Evolutionary conservation across 2,329 filamentous ascomycete species (phyloP).

Genomic region (Neopestalotiopsis sp.): DNA sequence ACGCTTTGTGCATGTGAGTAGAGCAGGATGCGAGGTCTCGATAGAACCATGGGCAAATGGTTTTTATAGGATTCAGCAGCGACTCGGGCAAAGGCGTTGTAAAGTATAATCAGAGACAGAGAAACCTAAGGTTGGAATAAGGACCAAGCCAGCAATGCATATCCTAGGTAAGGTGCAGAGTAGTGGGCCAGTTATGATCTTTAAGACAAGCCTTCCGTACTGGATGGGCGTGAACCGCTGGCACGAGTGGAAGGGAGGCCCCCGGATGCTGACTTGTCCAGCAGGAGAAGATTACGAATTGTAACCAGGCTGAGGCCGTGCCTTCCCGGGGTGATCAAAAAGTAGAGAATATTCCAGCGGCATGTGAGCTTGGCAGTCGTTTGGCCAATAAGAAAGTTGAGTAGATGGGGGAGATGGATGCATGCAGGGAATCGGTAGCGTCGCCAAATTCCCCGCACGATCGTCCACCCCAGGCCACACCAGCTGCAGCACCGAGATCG

Average conservation of each 20-base stretch:
- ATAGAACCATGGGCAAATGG: no score
- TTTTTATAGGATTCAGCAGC: conserved; percentile 23
- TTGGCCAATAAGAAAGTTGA: no score
- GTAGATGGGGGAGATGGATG: no score
- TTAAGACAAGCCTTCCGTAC: conserved; percentile 39
- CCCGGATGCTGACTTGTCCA: conserved; percentile 17
- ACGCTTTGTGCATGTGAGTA: no score
- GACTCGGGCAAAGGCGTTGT: conserved; percentile 34
- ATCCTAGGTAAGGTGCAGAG: conserved; percentile 42
- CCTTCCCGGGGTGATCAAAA: no score
- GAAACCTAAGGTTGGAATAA: background rate
- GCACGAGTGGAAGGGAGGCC: conserved; percentile 39
- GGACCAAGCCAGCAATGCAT: conserved; percentile 28
- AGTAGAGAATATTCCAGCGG: no score
- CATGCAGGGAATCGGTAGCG: no score
- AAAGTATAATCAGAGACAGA: conserved; percentile 30
- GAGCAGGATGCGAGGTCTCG: no score
- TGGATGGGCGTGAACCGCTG: conserved; percentile 42
- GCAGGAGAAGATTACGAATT: background rate
- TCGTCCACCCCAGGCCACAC: no score
- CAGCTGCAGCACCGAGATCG: background rate
- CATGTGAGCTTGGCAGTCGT: no score
- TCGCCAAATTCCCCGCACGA: no score
- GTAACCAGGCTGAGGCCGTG: background rate
- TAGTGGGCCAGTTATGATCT: conserved; percentile 45